Base-by-base conservation (phyloP, 345 rosid genomes). In the Durio zibethinus region DNA sequence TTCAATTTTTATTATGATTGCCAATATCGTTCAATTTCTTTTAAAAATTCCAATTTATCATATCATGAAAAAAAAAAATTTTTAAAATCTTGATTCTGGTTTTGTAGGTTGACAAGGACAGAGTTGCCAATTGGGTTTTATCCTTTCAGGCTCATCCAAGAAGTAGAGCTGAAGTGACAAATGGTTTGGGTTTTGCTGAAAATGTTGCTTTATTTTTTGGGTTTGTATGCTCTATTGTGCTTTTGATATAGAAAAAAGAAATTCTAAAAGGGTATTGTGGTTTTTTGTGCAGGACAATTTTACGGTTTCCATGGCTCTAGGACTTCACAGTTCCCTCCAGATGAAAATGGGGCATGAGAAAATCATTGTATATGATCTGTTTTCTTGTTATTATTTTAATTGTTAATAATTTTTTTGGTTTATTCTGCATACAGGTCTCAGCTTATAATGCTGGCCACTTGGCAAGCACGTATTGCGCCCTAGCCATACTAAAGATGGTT, bases 381-480 rank as follows among this genome's bases (percentile, higher is more conserved):
- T 70, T 67, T 59, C 18, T n/a, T 67, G 12, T 80, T 54, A 67
- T 61, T 77, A 38, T 52, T 38, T 0, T 52, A 20, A 45, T 65
- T 42, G 52, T 40, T 73, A 16, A 47, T 42, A 3, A 0, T 69
- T 63, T 43, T 7, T 75, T 38, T 61, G 73, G 52, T 54, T 78
- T 76, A 7, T 81, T 72, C 70, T 84, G 63, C 29, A 12, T 83
- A 76, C 67, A 94, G 97, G 89, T 77, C 74, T 83, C 81, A 63
- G 75, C 67, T 75, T 86, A 76, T 62, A 90, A 93, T 78, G 79
- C 80, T 57, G 87, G 99, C 84, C 92, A 93, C 82, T 61, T 93
- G 84, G 97, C 99, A 59, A 93, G 97, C 84, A 90, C 94, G 0
- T 92, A 90, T 74, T 95, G 86, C 83, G 99, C 99, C 21, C 67